Base-by-base conservation (phyloP, 1,139 yeast genomes). In the Saccharomycopsis hybrid region DNA sequence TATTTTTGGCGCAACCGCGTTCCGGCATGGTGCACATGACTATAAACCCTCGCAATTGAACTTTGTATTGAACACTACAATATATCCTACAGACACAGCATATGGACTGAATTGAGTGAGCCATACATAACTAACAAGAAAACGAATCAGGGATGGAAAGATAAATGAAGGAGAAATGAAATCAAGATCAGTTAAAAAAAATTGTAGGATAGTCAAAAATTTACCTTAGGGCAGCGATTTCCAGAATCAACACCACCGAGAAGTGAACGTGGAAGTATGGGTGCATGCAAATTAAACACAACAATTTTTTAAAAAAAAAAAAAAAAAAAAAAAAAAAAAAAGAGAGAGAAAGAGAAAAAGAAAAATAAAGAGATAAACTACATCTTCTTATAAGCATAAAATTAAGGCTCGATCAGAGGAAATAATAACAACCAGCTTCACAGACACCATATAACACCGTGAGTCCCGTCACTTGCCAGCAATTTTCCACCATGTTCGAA, bases 381-480 rank as follows among this genome's bases (percentile, higher is more conserved):
- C 7, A 7, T 11, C 7, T 31, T 31, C 35, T 31, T 31, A 13
- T n/a, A 36, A 5, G 5, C 7, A 11, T 36, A 11, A 36, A 36
- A 36, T 5, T 13, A 5, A 39, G 18, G 30, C 5, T 4, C n/a
- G 4, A 44, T 40, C 37, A 49, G 37, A 36, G 42, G 36, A 41
- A 49, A 41, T 46, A 45, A 24, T 41, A 27, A 37, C 54, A 48
- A 29, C 54, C 51, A 41, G 36, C 51, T 39, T 51, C 49, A 31
- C 54, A 51, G 5, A 51, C 49, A 29, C 46, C 54, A 13, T 44
- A 48, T 18, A 51, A 41, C 18, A 48, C 54, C 4, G 54, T 51
- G 11, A 51, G 41, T 7, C 54, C 49, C 18, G 51, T 41, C 7
- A 48, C 48, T 33, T 44, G 44, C 51, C 54, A 51, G 39, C 54